Percentiles rank a stretch among this genome's conserved stretches.
These are phyloP conservation scores for Tricholoma sp. DNA, from an alignment of 768 basidiomycete genomes.

Conservation along the genomic window DNA sequence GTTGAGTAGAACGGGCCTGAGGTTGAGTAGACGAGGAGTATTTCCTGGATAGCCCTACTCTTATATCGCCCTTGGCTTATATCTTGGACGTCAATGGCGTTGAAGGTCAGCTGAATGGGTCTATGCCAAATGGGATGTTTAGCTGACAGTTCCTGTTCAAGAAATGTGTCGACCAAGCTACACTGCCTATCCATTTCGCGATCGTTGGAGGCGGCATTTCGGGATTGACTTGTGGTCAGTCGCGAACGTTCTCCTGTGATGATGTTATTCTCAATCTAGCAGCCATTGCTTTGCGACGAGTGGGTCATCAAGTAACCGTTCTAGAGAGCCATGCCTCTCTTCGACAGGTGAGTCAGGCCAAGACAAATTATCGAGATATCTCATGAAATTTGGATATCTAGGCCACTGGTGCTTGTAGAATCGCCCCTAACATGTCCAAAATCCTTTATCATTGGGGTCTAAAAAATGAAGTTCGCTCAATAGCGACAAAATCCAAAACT, in stretches of 20 bases:
- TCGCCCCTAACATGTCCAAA: conserved; percentile 51
- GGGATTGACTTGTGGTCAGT: conserved; percentile 39
- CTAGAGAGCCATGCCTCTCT: conserved; percentile 33
- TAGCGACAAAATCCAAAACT: conserved; percentile 12
- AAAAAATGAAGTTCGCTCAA: conserved; percentile 15
- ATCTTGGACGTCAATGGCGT: background rate
- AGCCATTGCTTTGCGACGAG: conserved; percentile 46
- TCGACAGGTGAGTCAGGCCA: background rate
- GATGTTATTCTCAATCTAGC: background rate
- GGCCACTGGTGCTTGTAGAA: conserved; percentile 22
- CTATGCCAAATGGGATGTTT: background rate
- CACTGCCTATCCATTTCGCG: conserved; percentile 8
- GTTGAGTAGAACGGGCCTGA: too few relatives aligned
- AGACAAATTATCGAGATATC: background rate
- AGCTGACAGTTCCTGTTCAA: background rate
- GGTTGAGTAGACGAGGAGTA: background rate
- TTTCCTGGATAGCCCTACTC: too few relatives aligned
- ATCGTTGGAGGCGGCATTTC: conserved; percentile 41
- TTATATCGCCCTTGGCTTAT: background rate
- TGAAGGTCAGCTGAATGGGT: background rate
- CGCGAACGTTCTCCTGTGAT: background rate
- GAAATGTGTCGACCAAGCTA: conserved; percentile 2
- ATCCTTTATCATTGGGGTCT: conserved; percentile 54
- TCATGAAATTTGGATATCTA: background rate
- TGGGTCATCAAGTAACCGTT: conserved; percentile 51